Evolutionary conservation across 495 filamentous ascomycete species (phyloP), one percentile per base, ranked within the genome.

Genomic region (Penicillium daleae): DNA sequence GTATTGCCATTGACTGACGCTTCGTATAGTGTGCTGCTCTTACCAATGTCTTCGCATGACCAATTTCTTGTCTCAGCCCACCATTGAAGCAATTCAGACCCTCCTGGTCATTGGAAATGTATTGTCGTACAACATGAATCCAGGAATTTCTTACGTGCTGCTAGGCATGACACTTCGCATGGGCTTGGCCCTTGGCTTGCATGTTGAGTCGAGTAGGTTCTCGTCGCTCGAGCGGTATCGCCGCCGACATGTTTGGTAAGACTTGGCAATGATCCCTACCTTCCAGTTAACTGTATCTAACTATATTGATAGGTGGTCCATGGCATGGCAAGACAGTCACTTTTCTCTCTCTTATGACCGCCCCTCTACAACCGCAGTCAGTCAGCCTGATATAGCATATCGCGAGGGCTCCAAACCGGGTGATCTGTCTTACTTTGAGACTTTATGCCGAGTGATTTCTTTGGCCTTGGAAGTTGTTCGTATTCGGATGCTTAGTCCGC

Each of bases 91-190:
- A 21, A 85, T 88, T 10, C 83, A 88, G 61, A 83, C 82, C 0
- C 70, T 88, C 15, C 63, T 86, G 9, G 82, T 87, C 6, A 82
- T 87, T 32, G 83, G 85, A 46, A 85, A 87, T 66, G 85, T 86
- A 1, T 70, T 87, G n/a, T 83, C 82, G 12, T 87, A 86, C 65
- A 86, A 86, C 54, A 86, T 88, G 83, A 88, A 87, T 56, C 83
- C 85, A n/a, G 85, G 85, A 2, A 84, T 85, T 21, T 82, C 84
- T 2, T 88, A 86, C 72, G 81, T 83, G 17, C 67, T 86, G 2
- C 77, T 86, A 42, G 83, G 83, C 26, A 78, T 87, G 69, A 86
- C 84, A 0, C 79, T 86, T 59, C 79, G 85, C 44, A 82, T 88
- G 73, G 82, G 84, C 0, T 71, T 86, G 69, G 84, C 79, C 0